These are phyloP conservation scores for Aspergillus glaucus DNA, from an alignment of 2,329 filamentous ascomycete species.

Conservation along the genomic window DNA sequence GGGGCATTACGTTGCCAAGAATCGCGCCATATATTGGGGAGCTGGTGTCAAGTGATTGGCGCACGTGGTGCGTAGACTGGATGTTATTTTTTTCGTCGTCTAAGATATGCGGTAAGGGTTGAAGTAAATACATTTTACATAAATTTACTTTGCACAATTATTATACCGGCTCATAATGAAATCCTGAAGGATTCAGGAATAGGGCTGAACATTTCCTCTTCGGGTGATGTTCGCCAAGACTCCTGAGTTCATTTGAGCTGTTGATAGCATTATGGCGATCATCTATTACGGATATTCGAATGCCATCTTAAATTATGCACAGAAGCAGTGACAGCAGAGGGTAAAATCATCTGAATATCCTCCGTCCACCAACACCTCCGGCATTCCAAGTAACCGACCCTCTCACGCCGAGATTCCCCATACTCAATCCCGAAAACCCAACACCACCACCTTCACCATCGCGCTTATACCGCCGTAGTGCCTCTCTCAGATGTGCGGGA, in stretches of 20 bases:
- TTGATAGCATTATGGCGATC: background rate
- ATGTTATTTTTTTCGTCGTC: too few relatives aligned
- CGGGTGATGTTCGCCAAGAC: too few relatives aligned
- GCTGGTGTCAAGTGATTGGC: too few relatives aligned
- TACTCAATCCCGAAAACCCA: conserved; percentile 43
- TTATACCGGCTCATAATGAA: too few relatives aligned
- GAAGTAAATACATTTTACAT: too few relatives aligned
- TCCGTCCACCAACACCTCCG: conserved; percentile 34
- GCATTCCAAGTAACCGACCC: conserved; percentile 40
- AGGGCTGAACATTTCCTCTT: too few relatives aligned
- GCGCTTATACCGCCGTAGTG: conserved; percentile 43
- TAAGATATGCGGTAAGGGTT: too few relatives aligned
- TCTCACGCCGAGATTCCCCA: conserved; percentile 38
- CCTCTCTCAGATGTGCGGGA: conserved; percentile 46
- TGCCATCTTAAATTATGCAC: background rate
- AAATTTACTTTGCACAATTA: too few relatives aligned
- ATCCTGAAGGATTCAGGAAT: too few relatives aligned
- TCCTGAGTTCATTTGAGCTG: too few relatives aligned
- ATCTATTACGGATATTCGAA: background rate
- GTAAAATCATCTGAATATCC: conserved; percentile 36
- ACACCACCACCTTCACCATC: conserved; percentile 44
- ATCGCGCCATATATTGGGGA: background rate
- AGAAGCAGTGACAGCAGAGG: too few relatives aligned
- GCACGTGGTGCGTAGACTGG: too few relatives aligned
- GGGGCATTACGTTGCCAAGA: background rate